Conservation (phyloP, 306 rosid species). For the Cucurbita argyrosperma region DNA sequence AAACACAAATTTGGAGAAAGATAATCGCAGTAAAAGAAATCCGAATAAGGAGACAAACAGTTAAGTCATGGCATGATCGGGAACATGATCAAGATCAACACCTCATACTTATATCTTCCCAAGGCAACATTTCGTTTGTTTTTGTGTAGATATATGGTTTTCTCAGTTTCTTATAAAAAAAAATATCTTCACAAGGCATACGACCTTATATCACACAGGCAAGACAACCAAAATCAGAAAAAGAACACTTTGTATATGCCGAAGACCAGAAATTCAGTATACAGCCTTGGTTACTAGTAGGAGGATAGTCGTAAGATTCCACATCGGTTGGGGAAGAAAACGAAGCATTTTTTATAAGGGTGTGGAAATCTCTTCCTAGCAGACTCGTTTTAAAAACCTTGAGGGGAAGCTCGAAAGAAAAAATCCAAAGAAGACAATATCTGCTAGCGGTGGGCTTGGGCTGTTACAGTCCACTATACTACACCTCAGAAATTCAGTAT, state of each 20-base stretch:
- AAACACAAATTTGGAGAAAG: not conserved
- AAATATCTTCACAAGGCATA: no score
- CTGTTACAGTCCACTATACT: not conserved
- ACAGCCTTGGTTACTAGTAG: not conserved
- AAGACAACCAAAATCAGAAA: not conserved
- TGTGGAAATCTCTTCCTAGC: no score
- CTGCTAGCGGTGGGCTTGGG: no score
- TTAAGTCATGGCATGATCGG: not conserved
- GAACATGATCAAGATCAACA: not conserved
- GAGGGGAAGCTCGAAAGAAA: no score
- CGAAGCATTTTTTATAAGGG: no score
- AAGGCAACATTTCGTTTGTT: not conserved
- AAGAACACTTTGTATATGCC: not conserved
- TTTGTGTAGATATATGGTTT: not conserved
- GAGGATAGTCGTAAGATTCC: not conserved
- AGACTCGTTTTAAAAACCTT: no score
- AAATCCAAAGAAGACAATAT: no score
- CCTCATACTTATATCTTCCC: not conserved
- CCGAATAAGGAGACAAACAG: not conserved
- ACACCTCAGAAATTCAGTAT: not conserved
- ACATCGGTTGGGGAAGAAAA: no score
- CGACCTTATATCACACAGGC: no score
- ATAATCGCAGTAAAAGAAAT: not conserved
- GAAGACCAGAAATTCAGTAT: not conserved
- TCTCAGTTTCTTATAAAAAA: not conserved